A percentile compares a stretch with the other conserved stretches of the same genome.
Evolutionary conservation across 2,329 filamentous ascomycete genomes (phyloP).

Genomic region (Neonectria coccinea): DNA sequence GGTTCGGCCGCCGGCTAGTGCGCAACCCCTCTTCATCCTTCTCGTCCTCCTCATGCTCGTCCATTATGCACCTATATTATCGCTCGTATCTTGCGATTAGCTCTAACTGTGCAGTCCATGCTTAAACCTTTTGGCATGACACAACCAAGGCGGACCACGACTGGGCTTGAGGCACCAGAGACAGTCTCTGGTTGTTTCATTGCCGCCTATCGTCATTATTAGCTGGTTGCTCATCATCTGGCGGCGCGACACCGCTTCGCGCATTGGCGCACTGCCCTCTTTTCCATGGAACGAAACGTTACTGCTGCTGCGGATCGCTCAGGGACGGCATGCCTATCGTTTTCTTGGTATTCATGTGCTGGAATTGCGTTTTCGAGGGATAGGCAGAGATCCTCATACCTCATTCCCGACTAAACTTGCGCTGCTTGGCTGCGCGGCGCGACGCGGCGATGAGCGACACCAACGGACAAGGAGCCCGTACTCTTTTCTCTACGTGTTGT

Average conservation of each 20-base stretch:
- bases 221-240: constrained; percentile 42
- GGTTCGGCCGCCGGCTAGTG: constrained; percentile 23
- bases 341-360: constrained; percentile 11
- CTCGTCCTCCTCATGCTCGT: constrained; percentile 3
- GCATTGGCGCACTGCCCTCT: constrained; percentile 19
- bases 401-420: constrained; percentile 18
- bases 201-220: constrained; percentile 42
- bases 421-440: constrained; percentile 5
- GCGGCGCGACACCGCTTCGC: constrained; percentile 14
- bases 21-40: constrained; percentile 13
- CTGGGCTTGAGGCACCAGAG: constrained; percentile 8
- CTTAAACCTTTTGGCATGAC: constrained; percentile 21
- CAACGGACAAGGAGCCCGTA: constrained; percentile 6
- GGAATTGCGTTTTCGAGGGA: constrained; percentile 13
- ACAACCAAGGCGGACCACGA: constrained; percentile 9
- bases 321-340: constrained; percentile 25
- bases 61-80: constrained; percentile 11
- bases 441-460: constrained; percentile 8
- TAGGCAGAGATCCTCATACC: constrained; percentile 25
- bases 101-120: constrained; percentile 27
- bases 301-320: constrained; percentile 22
- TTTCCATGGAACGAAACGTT: constrained; percentile 11
- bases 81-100: constrained; percentile 25
- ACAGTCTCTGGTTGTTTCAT: constrained; percentile 17
- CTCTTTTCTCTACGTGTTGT: constrained; percentile 14